Evolutionary conservation across 441 rosid genomes (phyloP), one percentile per base, ranked within the genome.

Genomic region (Syzygium syzygioides): DNA sequence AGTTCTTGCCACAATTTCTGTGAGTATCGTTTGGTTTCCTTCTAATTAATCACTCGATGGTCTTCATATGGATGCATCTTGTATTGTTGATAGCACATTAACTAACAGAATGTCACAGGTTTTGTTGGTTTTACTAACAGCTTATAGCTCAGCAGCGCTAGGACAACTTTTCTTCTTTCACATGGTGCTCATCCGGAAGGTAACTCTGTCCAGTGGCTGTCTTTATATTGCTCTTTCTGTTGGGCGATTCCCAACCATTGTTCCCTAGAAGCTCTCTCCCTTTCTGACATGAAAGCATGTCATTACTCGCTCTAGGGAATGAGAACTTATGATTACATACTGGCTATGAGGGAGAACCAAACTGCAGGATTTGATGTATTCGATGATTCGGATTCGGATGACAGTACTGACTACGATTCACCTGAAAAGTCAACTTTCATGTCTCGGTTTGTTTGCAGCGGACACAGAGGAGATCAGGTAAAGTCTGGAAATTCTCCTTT

Each of bases 111-210:
- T 89, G 59, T 89, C 89, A 76, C 95, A 97, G 99, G 93, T 97
- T 88, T 25, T 98, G 90, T 87, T 98, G 93, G 95, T 95, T 80
- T 91, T 96, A 87, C 91, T 98, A 91, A 94, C 98, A 12, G 95
- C 96, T 86, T 97, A 96, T 88, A 96, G 99, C 84, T 92, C 98
- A 11, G 99, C 99, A 15, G 99, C 99, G 66, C 94, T 98, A 95
- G 99, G 99, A 62, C 99, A 97, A 90, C 99, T 98, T 89, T 96
- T 98, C 94, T 92, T 98, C 91, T 97, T 98, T 93, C 99, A 98
- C 89, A 94, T 94, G 56, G 98, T 98, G 93, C 98, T 97, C 88
- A 98, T 96, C 62, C 94, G 98, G 89, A 98, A 97, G 98, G 99
- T 96, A 91, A 93, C 45, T 54, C 62, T 85, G n/a, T 45, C 59